Base-by-base conservation (phyloP, 73 alveolate genomes). In the Breviolum minutum region DNA sequence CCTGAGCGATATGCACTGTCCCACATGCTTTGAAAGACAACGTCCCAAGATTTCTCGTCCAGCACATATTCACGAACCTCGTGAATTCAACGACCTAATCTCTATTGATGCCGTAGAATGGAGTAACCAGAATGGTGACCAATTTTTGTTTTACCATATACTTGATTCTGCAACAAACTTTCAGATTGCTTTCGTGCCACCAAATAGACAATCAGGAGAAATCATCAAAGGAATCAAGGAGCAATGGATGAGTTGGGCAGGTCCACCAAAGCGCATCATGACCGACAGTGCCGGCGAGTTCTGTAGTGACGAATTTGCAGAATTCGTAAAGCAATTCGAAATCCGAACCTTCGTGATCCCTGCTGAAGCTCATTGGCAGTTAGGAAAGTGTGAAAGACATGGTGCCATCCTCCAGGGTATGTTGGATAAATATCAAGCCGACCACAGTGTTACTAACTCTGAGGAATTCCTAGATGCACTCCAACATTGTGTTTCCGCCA, bases 1-100 rank as follows among this genome's bases (percentile, higher is more conserved):
- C 0, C 63, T 64, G 2, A 7, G 26, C 1, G 95, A 69, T 22
- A 13, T 87, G 9, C 60, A n/a, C 32, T 87, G 95, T 30, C 71
- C 83, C 1, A 30, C 71, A 3, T 87, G 95, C 11, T 48, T 13
- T 19, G 83, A 68, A 22, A 22, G 24, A 6, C 70, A 66, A 70
- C n/a, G 26, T 5, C 95, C 95, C 14, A 87, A 87, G 22, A 12
- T 27, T 0, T 32, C 81, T 6, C 82, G 95, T 0, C 95, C 95
- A 14, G 27, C 69, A 0, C 61, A 40, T 68, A 2, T 87, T 0
- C 82, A n/a, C 27, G 77, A 9, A 0, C 68, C 71, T 7, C 63
- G 95, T 9, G 95, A 87, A 16, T 87, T 87, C 24, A 87, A 87
- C 63, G 95, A 87, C 6, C 63, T 29, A 40, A 68, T 87, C 0